Evolutionary conservation across 345 rosid species (phyloP).

Genomic region (Noccaea caerulescens): DNA sequence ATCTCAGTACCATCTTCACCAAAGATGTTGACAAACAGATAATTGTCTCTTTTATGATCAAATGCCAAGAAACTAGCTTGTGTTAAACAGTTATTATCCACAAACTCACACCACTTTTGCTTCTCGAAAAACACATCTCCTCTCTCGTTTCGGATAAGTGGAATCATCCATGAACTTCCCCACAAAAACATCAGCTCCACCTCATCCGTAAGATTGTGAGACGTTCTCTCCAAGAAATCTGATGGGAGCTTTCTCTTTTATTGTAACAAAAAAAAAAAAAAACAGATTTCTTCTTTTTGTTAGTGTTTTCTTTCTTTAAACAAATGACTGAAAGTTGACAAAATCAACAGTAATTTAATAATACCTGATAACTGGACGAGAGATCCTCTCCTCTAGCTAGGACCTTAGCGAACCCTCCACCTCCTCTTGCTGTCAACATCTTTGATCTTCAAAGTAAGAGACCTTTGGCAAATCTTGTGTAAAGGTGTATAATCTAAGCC

Average conservation of each 20-base stretch:
- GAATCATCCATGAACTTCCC: not conserved
- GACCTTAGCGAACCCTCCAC: not conserved
- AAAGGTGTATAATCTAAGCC: too few relatives aligned
- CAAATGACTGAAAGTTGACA: not conserved
- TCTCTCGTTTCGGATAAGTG: not conserved
- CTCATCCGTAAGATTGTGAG: not conserved
- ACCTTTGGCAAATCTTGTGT: not conserved
- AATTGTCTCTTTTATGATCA: not conserved
- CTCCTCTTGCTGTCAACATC: not conserved
- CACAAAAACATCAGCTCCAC: not conserved
- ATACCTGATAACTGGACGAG: not conserved
- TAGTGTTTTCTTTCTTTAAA: not conserved
- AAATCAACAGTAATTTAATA: not conserved
- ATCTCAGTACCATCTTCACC: not conserved
- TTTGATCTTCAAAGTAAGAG: not conserved
- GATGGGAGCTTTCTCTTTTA: not conserved
- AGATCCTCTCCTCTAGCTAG: not conserved
- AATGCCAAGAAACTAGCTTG: not conserved
- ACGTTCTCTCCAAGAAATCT: not conserved
- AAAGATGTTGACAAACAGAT: not conserved
- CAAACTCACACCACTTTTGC: conserved; percentile 6
- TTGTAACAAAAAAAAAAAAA: not conserved
- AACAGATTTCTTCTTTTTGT: not conserved
- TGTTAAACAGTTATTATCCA: not conserved
- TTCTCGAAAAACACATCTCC: not conserved